Evolutionary conservation across 2,329 filamentous ascomycete genomes (phyloP), one percentile per base, ranked within the genome.

Genomic region (Fusarium miscanthi): DNA sequence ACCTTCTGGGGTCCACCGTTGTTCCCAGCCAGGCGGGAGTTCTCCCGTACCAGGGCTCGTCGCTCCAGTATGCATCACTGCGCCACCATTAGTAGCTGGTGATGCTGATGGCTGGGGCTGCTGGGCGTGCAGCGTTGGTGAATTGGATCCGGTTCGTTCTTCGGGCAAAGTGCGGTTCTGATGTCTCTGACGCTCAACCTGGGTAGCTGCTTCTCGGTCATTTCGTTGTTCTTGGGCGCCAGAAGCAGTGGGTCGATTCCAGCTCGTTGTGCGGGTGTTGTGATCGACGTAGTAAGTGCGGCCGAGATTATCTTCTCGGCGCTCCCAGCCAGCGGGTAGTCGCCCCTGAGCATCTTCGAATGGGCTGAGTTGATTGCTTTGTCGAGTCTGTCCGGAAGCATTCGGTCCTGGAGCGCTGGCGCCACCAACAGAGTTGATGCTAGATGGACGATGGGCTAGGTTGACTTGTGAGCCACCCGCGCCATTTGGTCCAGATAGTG

Each of bases 211-310:
- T 80, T 97, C 95, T 81, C 95, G 89, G 74, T 94, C 93, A 72
- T 87, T 92, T 67, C 94, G 90, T 43, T 78, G 76, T 70, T 95
- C 92, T 53, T 90, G 90, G 49, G 92, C 91, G 68, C 92, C 95
- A 77, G 92, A 92, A 67, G 91, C 91, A 42, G 94, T 93, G 12
- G 96, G 96, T 66, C 96, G 88, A 76, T 93, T 95, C 96, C 96
- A 99, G 76, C 95, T 98, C 2, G 96, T 99, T 61, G 96, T 95
- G 77, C 96, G 89, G 11, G 95, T 97, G 81, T 98, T 98, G 81
- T 98, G 96, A 79, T 99, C 96, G 58, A 99, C 96, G 80, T 98
- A 99, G 81, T 99, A 99, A 27, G 95, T 98, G 78, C 96, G 90
- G 58, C 96, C 95, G 46, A 98, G 83, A 76, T 98, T 96, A 81